A percentile compares a stretch with the other conserved stretches of the same genome.
Conservation (phyloP, 73 alveolate genomes). For the Paramecium tetraurelia region DNA sequence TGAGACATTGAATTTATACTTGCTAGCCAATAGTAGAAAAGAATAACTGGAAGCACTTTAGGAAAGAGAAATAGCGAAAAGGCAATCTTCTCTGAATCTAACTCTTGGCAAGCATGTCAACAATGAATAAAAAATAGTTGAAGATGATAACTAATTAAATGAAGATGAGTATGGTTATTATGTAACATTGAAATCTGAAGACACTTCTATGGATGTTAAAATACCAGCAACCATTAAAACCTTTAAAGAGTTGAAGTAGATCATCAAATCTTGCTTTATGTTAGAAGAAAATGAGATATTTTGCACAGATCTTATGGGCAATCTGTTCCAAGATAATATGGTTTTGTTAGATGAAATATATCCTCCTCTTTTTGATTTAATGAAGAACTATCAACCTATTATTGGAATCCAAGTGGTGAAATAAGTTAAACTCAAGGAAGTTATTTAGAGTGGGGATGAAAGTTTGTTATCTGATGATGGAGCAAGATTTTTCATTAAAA, state of each 20-base stretch:
- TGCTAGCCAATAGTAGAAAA: not conserved
- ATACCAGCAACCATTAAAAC: not conserved
- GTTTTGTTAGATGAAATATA: not conserved
- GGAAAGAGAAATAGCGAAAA: not conserved
- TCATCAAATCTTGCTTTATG: not conserved
- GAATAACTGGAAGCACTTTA: not conserved
- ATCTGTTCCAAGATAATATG: not conserved
- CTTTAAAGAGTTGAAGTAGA: not conserved
- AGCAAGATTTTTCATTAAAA: not conserved
- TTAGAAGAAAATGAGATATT: not conserved
- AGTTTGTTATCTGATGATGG: not conserved
- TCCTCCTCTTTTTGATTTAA: constrained; percentile 21
- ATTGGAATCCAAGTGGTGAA: not conserved
- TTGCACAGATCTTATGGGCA: constrained; percentile 4
- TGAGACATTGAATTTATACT: not conserved
- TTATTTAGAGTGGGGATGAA: not conserved
- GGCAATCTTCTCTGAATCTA: not conserved
- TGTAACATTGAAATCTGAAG: not conserved
- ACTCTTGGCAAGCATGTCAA: not conserved
- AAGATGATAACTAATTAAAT: not conserved
- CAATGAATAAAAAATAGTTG: not conserved
- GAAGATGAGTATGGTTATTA: not conserved
- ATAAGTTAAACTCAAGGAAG: not conserved
- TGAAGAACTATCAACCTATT: constrained; percentile 18
- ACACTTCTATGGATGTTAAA: not conserved